phyloP scores from a whole-genome alignment of 2,329 filamentous ascomycete species.

The Davidsoniella australis region DNA sequence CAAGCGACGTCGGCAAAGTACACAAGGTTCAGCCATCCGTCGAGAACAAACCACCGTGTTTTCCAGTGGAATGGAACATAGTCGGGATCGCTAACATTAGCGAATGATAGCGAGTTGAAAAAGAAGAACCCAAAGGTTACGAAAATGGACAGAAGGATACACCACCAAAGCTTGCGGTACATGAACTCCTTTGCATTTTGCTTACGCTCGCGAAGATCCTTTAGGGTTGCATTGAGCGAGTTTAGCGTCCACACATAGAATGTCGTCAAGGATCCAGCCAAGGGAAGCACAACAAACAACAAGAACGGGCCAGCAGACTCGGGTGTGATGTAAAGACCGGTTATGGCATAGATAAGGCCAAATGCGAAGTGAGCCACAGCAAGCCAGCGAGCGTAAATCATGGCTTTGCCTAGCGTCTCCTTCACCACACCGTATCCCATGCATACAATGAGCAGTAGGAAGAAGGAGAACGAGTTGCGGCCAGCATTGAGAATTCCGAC shows the following conservation, averaged over 20 bases:
- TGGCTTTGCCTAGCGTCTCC: constrained; percentile 74
- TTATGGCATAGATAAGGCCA: constrained; percentile 80
- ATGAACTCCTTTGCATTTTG: constrained; percentile 85
- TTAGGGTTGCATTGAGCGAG: constrained; percentile 84
- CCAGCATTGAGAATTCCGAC: constrained; percentile 89
- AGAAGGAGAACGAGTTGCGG: constrained; percentile 96
- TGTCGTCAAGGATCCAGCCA: constrained; percentile 80
- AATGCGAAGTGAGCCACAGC: constrained; percentile 90
- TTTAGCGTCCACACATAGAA: constrained; percentile 99
- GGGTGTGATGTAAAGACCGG: constrained; percentile 73
- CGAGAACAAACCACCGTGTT: constrained; percentile 88
- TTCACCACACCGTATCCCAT: constrained; percentile 99
- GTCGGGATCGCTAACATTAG: constrained; percentile 64
- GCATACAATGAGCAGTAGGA: constrained; percentile 90
- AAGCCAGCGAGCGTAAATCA: constrained; percentile 83
- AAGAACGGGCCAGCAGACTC: constrained; percentile 78
- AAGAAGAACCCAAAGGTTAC: constrained; percentile 99
- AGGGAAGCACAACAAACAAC: constrained; percentile 78
- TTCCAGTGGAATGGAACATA: constrained; percentile 97
- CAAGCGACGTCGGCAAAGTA: constrained; percentile 89
- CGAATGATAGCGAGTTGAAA: constrained; percentile 91
- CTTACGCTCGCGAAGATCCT: constrained; percentile 86
- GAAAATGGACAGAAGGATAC: constrained; percentile 76
- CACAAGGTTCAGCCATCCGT: constrained; percentile 93
- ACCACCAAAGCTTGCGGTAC: constrained; percentile 99